Evolutionary conservation across 2,329 filamentous ascomycete species (phyloP).

Genomic region (Arachnopeziza araneosa): DNA sequence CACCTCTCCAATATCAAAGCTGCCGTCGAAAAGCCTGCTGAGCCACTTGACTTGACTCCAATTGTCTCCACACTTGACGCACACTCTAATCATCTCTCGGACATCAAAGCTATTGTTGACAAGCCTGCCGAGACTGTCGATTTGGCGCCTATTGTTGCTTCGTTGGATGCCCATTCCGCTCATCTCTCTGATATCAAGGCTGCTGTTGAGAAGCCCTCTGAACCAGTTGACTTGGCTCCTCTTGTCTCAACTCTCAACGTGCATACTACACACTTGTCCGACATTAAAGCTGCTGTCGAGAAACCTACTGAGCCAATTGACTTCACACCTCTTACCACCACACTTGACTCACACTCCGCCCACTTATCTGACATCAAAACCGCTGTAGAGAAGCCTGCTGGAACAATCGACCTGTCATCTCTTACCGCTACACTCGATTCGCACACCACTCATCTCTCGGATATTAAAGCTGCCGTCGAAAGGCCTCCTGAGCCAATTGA

Average conservation of each 20-base stretch:
- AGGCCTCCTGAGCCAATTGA: neutral
- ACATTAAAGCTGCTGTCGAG: slow-evolving; percentile 11
- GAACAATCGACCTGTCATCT: slow-evolving; percentile 5
- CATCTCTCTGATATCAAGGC: slow-evolving; percentile 9
- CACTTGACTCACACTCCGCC: neutral
- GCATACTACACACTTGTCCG: slow-evolving; percentile 5
- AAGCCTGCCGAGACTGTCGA: neutral
- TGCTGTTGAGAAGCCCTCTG: slow-evolving; percentile 4
- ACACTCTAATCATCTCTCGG: neutral
- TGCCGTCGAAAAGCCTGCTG: neutral
- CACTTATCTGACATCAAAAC: slow-evolving; percentile 18
- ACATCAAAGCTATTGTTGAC: slow-evolving; percentile 12
- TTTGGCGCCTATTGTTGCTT: slow-evolving; percentile 1
- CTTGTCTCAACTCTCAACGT: slow-evolving; percentile 6
- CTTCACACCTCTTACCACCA: slow-evolving; percentile 2
- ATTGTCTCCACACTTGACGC: neutral
- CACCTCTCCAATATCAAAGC: slow-evolving; percentile 12
- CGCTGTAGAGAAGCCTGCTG: slow-evolving; percentile 14
- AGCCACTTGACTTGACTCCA: slow-evolving; percentile 3
- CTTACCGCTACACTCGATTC: slow-evolving; percentile 8
- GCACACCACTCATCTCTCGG: slow-evolving; percentile 4
- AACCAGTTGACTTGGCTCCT: neutral
- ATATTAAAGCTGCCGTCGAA: slow-evolving; percentile 10
- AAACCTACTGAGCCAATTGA: slow-evolving; percentile 1
- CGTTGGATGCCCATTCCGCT: slow-evolving; percentile 4